Conservation (phyloP, 306 rosid species). For the Begonia fuchsioides region DNA sequence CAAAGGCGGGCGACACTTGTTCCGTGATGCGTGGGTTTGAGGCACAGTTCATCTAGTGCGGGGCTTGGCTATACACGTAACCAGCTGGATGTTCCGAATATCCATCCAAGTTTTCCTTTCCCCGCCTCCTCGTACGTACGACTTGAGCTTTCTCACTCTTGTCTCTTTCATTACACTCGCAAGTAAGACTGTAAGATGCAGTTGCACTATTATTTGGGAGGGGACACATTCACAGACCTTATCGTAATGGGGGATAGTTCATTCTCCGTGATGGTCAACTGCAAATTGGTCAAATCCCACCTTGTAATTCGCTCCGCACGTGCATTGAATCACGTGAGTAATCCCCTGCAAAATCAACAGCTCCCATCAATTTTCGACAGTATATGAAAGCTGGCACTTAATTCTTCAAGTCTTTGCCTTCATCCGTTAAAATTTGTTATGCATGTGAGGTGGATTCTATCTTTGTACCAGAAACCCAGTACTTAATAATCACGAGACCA, state of each 20-base stretch:
- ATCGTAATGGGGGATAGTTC: background rate
- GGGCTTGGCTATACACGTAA: too few relatives aligned
- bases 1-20: too few relatives aligned
- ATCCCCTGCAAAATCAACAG: slow-evolving; percentile 34
- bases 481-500: slow-evolving; percentile 5
- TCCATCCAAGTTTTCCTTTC: too few relatives aligned
- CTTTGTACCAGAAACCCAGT: background rate
- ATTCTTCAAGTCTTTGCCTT: background rate
- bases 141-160: too few relatives aligned
- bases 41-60: too few relatives aligned
- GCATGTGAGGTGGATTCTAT: background rate
- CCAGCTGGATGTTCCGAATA: too few relatives aligned
- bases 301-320: slow-evolving; percentile 64
- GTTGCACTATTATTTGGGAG: too few relatives aligned
- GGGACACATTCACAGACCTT: background rate
- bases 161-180: too few relatives aligned
- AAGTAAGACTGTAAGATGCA: too few relatives aligned
- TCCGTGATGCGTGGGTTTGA: too few relatives aligned
- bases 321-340: slow-evolving; percentile 48
- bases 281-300: slow-evolving; percentile 26
- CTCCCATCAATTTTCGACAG: slow-evolving; percentile 6
- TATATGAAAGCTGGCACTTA: background rate
- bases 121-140: too few relatives aligned
- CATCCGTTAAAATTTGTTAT: background rate
- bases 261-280: background rate